Evolutionary conservation across 2,329 filamentous ascomycete genomes (phyloP).

Genomic region (Atkinsonella hypoxylon): DNA sequence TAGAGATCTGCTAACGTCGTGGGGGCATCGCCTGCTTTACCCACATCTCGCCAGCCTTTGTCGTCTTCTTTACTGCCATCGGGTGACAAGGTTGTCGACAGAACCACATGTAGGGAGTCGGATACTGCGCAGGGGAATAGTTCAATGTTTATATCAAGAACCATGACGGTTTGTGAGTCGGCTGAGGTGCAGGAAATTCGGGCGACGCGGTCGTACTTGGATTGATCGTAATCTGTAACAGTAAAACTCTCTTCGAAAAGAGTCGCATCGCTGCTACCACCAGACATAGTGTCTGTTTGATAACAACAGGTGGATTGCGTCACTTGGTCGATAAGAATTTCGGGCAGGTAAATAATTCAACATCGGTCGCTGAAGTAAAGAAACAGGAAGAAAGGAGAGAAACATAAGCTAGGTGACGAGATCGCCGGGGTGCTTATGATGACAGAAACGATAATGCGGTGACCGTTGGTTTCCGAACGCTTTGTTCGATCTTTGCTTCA

Average conservation of each 20-base stretch:
- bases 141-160: conserved; percentile 88
- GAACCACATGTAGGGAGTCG: conserved; percentile 67
- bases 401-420: background rate
- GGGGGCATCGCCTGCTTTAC: conserved; percentile 39
- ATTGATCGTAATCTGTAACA: conserved; percentile 64
- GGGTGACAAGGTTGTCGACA: conserved; percentile 75
- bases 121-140: conserved; percentile 67
- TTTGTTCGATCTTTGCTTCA: no score
- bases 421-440: no score
- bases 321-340: no score
- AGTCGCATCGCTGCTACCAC: conserved; percentile 63
- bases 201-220: conserved; percentile 91
- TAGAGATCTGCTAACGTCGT: conserved; percentile 63
- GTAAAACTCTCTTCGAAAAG: conserved; percentile 91
- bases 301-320: background rate
- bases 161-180: conserved; percentile 64
- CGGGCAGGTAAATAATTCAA: no score
- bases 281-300: conserved; percentile 14
- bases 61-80: conserved; percentile 71
- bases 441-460: no score
- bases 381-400: background rate
- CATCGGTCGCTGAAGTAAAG: background rate
- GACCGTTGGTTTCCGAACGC: no score
- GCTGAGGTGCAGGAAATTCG: conserved; percentile 68
- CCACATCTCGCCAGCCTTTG: conserved; percentile 71